Conservation (phyloP, 1,284 basidiomycete species). For the Malassezia japonica region DNA sequence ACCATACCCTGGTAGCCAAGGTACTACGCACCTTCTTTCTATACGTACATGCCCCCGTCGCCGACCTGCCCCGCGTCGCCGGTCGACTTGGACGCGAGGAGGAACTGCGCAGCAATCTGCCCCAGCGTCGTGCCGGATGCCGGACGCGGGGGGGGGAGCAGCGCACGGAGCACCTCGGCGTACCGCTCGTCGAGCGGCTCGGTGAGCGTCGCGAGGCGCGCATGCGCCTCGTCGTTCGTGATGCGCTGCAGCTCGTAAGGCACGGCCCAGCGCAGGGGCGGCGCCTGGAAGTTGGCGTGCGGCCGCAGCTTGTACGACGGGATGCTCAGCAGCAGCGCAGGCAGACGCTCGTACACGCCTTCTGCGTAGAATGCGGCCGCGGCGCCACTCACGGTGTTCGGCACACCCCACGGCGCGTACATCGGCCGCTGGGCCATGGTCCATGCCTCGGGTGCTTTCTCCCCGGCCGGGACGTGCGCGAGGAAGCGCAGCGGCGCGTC, state of each 20-base stretch:
- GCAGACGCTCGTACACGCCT: background rate
- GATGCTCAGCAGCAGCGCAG: conserved; percentile 1
- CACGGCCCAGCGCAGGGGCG: background rate
- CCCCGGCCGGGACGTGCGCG: background rate
- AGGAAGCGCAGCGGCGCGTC: conserved; percentile 5
- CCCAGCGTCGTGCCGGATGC: too few relatives aligned
- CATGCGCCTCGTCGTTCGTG: background rate
- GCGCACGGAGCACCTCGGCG: background rate
- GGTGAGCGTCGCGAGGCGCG: background rate
- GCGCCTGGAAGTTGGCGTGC: background rate
- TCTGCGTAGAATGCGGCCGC: conserved; percentile 5
- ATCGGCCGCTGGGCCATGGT: background rate
- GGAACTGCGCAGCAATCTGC: background rate
- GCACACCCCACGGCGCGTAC: conserved; percentile 7
- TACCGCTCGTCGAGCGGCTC: background rate
- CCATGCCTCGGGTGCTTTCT: background rate
- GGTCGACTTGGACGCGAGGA: background rate
- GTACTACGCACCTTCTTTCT: background rate
- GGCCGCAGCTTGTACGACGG: background rate
- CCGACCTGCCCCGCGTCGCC: conserved; percentile 1
- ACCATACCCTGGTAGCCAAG: conserved; percentile 1
- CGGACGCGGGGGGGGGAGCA: background rate
- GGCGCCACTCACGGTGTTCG: conserved; percentile 7
- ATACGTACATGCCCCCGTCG: conserved; percentile 18
- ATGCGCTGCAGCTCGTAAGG: background rate